Percentiles rank a stretch among this genome's conserved stretches.
Conservation (phyloP, 2,329 filamentous ascomycete genomes). For the Fusarium buxicola region DNA sequence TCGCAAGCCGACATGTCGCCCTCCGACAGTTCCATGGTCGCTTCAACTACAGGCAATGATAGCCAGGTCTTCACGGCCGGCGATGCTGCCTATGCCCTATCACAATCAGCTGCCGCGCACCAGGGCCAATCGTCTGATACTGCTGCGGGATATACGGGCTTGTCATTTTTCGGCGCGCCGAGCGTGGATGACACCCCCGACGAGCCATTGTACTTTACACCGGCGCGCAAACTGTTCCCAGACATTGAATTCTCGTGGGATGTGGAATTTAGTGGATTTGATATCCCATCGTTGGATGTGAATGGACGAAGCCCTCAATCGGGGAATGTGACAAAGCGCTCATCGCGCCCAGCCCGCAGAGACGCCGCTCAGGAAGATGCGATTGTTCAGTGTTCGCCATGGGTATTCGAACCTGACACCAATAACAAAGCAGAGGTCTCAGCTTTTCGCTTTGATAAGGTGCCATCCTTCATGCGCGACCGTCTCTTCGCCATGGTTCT, state of each 20-base stretch:
- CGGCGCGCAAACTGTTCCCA: slow-evolving; percentile 28
- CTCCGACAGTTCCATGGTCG: slow-evolving; percentile 39
- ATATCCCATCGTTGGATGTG: slow-evolving; percentile 23
- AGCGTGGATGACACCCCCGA: slow-evolving; percentile 28
- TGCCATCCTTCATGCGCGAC: slow-evolving; percentile 35
- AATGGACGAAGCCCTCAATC: slow-evolving; percentile 24
- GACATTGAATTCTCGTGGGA: slow-evolving; percentile 42
- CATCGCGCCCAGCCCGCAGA: slow-evolving; percentile 25
- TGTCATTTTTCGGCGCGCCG: slow-evolving; percentile 28
- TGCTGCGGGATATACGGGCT: slow-evolving; percentile 28
- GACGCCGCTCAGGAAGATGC: slow-evolving; percentile 23
- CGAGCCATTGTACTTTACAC: slow-evolving; percentile 31
- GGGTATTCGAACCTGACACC: slow-evolving; percentile 30
- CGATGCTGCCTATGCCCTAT: slow-evolving; percentile 30
- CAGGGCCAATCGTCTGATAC: slow-evolving; percentile 31
- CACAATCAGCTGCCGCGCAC: slow-evolving; percentile 21
- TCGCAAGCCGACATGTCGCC: slow-evolving; percentile 41
- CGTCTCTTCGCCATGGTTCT: slow-evolving; percentile 43
- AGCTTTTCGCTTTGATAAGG: slow-evolving; percentile 2
- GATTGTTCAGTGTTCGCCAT: slow-evolving; percentile 24
- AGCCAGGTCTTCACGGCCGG: slow-evolving; percentile 29
- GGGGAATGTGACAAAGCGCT: slow-evolving; percentile 30
- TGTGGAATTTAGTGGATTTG: slow-evolving; percentile 30
- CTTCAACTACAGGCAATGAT: slow-evolving; percentile 35
- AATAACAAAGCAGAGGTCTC: slow-evolving; percentile 19